Evolutionary conservation across 768 basidiomycete genomes (phyloP).

Genomic region (Tricholoma hemisulphureum): DNA sequence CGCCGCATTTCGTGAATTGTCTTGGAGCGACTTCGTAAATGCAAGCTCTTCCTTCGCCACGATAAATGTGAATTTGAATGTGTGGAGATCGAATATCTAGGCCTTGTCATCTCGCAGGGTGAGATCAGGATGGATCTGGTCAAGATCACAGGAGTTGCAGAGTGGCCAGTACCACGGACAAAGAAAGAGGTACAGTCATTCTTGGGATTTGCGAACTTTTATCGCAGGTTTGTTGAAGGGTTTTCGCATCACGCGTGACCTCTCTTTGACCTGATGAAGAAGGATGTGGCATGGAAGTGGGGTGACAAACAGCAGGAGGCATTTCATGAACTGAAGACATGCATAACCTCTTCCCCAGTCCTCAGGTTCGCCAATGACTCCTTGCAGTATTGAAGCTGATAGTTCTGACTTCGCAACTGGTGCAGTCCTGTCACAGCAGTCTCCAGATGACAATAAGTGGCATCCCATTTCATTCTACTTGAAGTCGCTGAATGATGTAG

Average conservation of each 20-base stretch:
- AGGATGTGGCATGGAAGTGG: not conserved
- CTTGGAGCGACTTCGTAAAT: too few species aligned
- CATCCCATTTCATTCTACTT: constrained; percentile 38
- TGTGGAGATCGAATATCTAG: not conserved
- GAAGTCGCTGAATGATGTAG: constrained; percentile 24
- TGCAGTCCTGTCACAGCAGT: constrained; percentile 16
- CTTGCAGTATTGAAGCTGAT: not conserved
- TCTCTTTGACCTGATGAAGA: constrained; percentile 16
- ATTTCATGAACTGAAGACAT: too few species aligned
- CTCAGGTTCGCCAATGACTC: not conserved
- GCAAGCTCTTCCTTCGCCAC: not conserved
- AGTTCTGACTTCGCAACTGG: not conserved
- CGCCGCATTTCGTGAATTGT: too few species aligned
- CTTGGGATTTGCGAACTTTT: not conserved
- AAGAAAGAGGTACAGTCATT: not conserved
- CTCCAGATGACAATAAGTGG: constrained; percentile 10
- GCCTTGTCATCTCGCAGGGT: not conserved
- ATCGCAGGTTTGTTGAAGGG: constrained; percentile 15
- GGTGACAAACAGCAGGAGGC: not conserved
- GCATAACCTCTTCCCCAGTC: not conserved
- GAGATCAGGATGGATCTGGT: not conserved
- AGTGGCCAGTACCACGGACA: not conserved
- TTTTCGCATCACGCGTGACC: constrained; percentile 24
- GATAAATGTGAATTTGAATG: not conserved
- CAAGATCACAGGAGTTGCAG: not conserved